Evolutionary conservation across 192 early-diverging fungal genomes (phyloP).

Genomic region (Paraglomus brasilianum): DNA sequence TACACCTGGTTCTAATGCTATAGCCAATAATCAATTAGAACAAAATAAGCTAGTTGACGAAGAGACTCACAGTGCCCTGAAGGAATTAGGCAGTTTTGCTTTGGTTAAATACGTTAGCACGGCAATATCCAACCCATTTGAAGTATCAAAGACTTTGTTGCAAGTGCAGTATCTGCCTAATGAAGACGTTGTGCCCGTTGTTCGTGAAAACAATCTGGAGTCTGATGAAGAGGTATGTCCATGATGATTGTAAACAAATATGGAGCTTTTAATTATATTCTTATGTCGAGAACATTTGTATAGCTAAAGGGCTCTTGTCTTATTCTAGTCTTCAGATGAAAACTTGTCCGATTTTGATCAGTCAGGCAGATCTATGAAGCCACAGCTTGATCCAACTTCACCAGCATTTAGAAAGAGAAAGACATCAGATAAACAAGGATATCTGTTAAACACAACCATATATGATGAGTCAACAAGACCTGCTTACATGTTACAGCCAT

Average conservation of each 20-base stretch:
- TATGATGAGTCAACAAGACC: slow-evolving; percentile 57
- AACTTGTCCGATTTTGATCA: slow-evolving; percentile 35
- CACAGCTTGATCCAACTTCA: slow-evolving; percentile 43
- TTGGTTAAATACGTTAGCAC: slow-evolving; percentile 62
- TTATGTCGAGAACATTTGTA: too few species aligned
- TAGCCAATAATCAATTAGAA: neutral
- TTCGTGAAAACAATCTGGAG: slow-evolving; percentile 32
- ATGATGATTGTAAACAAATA: neutral
- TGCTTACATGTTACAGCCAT: slow-evolving; percentile 59
- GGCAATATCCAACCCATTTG: slow-evolving; percentile 62
- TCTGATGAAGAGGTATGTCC: slow-evolving; percentile 40
- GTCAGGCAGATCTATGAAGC: slow-evolving; percentile 33
- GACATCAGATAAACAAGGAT: slow-evolving; percentile 58
- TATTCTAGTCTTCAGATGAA: slow-evolving; percentile 9
- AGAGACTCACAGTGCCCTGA: slow-evolving; percentile 49
- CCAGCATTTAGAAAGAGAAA: slow-evolving; percentile 47
- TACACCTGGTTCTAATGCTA: slow-evolving; percentile 22
- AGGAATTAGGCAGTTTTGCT: slow-evolving; percentile 62
- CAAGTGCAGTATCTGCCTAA: slow-evolving; percentile 74
- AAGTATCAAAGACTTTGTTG: slow-evolving; percentile 64
- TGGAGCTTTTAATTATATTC: neutral
- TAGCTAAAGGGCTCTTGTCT: neutral
- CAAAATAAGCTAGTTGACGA: neutral
- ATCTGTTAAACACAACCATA: slow-evolving; percentile 53
- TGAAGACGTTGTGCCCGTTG: slow-evolving; percentile 45